A percentile compares a stretch with the other conserved stretches of the same genome.
Conservation (phyloP, 2,329 filamentous ascomycete species). For the Magnaporthiopsis incrustans region DNA sequence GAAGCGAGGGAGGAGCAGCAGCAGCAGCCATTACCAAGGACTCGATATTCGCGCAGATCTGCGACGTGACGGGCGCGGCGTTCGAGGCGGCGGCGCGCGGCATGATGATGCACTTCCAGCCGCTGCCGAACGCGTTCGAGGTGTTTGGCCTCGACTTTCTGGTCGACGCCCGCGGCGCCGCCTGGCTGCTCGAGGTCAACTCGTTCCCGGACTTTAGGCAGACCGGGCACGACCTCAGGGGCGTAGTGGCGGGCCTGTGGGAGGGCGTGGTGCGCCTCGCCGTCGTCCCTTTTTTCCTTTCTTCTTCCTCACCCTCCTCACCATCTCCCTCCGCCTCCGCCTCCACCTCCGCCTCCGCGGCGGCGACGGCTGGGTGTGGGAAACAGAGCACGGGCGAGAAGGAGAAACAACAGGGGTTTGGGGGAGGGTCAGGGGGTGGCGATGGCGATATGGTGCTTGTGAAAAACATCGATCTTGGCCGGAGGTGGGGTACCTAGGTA, state of each 20-base stretch:
- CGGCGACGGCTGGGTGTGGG: conserved; percentile 16
- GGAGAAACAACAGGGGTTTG: conserved; percentile 10
- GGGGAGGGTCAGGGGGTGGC: conserved; percentile 13
- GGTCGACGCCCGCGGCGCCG: conserved; percentile 55
- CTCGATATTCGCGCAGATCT: conserved; percentile 66
- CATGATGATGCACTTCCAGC: conserved; percentile 88
- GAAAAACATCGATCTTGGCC: conserved; percentile 44
- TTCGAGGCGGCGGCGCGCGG: conserved; percentile 81
- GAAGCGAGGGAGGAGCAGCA: neutral
- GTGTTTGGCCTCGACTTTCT: conserved; percentile 88
- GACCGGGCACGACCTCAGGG: conserved; percentile 68
- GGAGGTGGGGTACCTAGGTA: conserved; percentile 21
- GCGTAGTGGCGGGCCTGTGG: conserved; percentile 70
- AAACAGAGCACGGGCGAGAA: conserved; percentile 7
- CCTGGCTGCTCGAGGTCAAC: conserved; percentile 86
- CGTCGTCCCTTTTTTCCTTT: conserved; percentile 60
- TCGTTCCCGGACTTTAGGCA: conserved; percentile 94
- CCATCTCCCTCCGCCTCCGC: conserved; percentile 13
- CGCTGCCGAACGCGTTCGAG: conserved; percentile 82
- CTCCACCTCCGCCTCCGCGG: conserved; percentile 3
- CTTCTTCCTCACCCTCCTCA: conserved; percentile 13
- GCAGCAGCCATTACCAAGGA: conserved; percentile 29
- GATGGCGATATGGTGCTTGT: conserved; percentile 40
- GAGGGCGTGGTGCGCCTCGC: conserved; percentile 60
- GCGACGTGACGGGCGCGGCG: conserved; percentile 61